Percentiles rank a stretch among this genome's conserved stretches.
These are phyloP conservation scores for Teunomyces funiuensis DNA, from an alignment of 805 yeast species.

Conservation along the genomic window DNA sequence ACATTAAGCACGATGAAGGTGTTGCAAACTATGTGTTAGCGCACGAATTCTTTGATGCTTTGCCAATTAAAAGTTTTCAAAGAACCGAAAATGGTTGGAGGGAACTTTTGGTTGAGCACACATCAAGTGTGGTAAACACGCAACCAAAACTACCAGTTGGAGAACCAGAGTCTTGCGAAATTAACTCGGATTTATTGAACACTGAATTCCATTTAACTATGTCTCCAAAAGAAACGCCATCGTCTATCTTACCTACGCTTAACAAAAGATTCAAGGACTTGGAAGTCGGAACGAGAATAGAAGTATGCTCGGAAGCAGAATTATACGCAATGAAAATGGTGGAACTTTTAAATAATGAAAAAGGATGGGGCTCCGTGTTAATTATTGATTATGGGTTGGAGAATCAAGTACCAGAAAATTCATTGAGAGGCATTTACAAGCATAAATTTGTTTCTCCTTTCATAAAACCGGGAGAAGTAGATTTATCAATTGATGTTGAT, in stretches of 20 bases:
- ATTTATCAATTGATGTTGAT: conserved; percentile 82
- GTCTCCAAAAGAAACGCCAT: conserved; percentile 60
- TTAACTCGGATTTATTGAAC: conserved; percentile 15
- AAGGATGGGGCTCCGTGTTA: conserved; percentile 59
- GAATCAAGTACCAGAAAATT: conserved; percentile 61
- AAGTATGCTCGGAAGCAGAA: conserved; percentile 74
- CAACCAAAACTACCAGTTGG: conserved; percentile 26
- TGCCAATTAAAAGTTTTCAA: conserved; percentile 72
- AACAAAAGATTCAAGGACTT: conserved; percentile 52
- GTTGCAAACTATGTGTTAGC: conserved; percentile 67
- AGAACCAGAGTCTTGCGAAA: conserved; percentile 11
- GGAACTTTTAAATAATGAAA: conserved; percentile 39
- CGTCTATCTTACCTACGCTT: conserved; percentile 55
- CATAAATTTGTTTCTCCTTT: conserved; percentile 78
- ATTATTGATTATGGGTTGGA: conserved; percentile 78
- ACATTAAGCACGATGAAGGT: conserved; percentile 24
- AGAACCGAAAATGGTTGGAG: conserved; percentile 73
- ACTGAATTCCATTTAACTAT: conserved; percentile 56
- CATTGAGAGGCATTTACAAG: conserved; percentile 69
- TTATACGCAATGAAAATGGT: conserved; percentile 55
- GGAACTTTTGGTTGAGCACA: conserved; percentile 67
- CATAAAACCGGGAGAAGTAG: conserved; percentile 74
- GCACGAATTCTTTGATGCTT: conserved; percentile 86
- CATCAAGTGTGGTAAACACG: conserved; percentile 34
- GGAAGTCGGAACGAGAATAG: conserved; percentile 59